These are phyloP conservation scores for Jatropha podagrica DNA, from an alignment of 441 rosid species.

Conservation along the genomic window DNA sequence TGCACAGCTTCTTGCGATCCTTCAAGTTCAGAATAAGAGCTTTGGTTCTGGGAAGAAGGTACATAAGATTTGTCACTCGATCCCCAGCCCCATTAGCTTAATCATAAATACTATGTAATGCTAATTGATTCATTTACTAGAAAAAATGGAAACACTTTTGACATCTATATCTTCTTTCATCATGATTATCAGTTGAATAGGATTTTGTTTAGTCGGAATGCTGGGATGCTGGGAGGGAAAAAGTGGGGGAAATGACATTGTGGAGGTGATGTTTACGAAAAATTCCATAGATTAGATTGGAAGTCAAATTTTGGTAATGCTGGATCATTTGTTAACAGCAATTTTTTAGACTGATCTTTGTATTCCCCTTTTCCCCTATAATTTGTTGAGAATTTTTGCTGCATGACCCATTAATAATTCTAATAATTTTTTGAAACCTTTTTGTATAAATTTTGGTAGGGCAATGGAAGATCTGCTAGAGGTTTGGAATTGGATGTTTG, in stretches of 20 bases:
- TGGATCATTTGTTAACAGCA: background rate
- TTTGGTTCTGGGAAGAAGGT: conserved; percentile 44
- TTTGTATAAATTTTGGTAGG: conserved; percentile 35
- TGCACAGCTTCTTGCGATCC: conserved; percentile 74
- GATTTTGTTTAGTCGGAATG: background rate
- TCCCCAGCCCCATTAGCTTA: background rate
- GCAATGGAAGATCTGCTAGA: conserved; percentile 35
- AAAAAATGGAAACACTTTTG: background rate
- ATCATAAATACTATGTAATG: background rate
- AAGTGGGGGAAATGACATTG: background rate
- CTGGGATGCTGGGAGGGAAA: background rate
- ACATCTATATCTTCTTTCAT: too few species aligned
- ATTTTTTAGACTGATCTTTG: background rate
- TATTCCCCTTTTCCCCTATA: background rate
- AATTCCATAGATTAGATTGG: background rate
- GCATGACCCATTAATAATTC: background rate
- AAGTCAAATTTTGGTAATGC: background rate
- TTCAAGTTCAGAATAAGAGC: conserved; percentile 78
- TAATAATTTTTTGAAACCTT: background rate
- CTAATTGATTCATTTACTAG: background rate
- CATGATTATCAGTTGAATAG: background rate
- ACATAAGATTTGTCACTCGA: conserved; percentile 42
- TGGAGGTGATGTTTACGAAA: background rate
- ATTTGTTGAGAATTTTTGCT: background rate
- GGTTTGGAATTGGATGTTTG: conserved; percentile 77